Evolutionary conservation across 352 stramenopile genomes (phyloP).

Genomic region (Phytophthora constricta): DNA sequence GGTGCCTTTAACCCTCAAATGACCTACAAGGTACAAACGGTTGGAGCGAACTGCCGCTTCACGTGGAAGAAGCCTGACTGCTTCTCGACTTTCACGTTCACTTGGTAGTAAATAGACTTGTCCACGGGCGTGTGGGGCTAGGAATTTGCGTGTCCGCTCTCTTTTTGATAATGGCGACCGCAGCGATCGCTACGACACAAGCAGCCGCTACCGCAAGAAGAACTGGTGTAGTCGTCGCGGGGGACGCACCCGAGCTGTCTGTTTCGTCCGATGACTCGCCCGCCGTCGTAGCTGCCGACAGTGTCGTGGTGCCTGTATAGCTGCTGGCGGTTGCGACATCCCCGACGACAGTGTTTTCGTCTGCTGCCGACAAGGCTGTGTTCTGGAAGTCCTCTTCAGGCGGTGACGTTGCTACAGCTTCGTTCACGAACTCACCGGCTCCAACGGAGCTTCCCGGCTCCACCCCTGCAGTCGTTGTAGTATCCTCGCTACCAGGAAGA

Average conservation of each 20-base stretch:
- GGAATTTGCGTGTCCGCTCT: neutral
- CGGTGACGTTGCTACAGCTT: neutral
- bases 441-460: conserved; percentile 8
- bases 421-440: conserved; percentile 20
- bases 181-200: conserved; percentile 23
- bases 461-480: neutral
- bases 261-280: conserved; percentile 12
- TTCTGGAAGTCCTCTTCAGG: conserved; percentile 25
- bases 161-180: conserved; percentile 15
- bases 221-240: neutral
- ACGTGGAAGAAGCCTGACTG: conserved; percentile 19
- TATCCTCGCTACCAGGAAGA: no score
- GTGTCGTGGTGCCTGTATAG: conserved; percentile 11
- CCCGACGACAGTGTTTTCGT: conserved; percentile 16
- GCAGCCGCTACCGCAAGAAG: conserved; percentile 15
- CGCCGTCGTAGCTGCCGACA: conserved; percentile 7
- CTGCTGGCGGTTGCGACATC: conserved; percentile 17
- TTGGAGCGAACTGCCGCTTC: conserved; percentile 16
- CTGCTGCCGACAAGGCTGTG: conserved; percentile 16
- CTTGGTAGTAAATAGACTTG: conserved; percentile 34
- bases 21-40: neutral
- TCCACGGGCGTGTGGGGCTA: conserved; percentile 25
- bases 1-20: neutral
- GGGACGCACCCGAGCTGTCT: neutral
- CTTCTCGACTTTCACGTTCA: conserved; percentile 22